Base-by-base conservation (phyloP, 2,329 filamentous ascomycete genomes). In the Calonectria multiphialidica region DNA sequence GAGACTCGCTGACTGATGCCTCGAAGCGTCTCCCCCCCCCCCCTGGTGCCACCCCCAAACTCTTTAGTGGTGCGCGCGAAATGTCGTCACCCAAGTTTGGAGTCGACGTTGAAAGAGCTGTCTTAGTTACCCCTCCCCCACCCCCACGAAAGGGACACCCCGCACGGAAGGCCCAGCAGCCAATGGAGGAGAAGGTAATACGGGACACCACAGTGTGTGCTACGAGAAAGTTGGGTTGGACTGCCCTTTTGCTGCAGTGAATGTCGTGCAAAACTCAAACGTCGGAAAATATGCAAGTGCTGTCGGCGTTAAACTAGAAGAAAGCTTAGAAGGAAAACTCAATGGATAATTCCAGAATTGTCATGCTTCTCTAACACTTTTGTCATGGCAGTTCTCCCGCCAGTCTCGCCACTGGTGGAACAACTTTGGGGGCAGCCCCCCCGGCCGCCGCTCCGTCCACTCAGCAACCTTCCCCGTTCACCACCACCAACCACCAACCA, bases 401-500 rank as follows among this genome's bases (percentile, higher is more conserved):
- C 23, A 18, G 45, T 44, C 49, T 44, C 61, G 42, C 72, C 65
- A 79, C 66, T 75, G 74, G 74, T 75, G 74, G 74, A 75, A 75
- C 72, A 75, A 72, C 76, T 79, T 79, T 79, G 77, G 77, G 77
- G 77, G 77, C 63, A 45, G 35, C 35, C 61, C 57, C 35, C 37
- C 28, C 66, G 63, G 53, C 68, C 72, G 37, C 71, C 66, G 53
- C 21, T 25, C 71, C 74, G 62, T 70, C 76, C 72, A 64, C 47
- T 57, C 25, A 69, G 37, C 57, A 33, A 35, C 45, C 33, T 30
- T 25, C 28, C 49, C 49, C 57, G 4, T 50, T 65, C 45, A 23
- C 69, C 66, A 23, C 69, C 66, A 55, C 57, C 66, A 30, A 70
- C 70, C 70, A 55, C 57, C 66, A 68, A 70, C 70, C 70, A 55